Evolutionary conservation across 1,284 basidiomycete species (phyloP).

Genomic region (Meira miltonrushii): DNA sequence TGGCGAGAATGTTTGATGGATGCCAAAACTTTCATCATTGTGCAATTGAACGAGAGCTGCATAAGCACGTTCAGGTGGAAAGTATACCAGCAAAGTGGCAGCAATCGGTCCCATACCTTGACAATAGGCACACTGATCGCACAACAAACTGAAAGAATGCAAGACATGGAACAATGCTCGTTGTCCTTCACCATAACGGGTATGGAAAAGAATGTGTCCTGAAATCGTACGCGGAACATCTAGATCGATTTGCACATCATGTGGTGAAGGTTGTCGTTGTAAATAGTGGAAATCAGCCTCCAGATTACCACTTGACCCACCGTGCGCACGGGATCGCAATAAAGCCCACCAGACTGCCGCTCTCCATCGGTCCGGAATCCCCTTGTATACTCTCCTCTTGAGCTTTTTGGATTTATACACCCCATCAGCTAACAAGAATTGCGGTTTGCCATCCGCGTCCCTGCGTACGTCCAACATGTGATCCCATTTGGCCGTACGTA

Average conservation of each 20-base stretch:
- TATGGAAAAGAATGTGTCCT: slow-evolving; percentile 89
- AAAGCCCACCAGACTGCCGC: slow-evolving; percentile 83
- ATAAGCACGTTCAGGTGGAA: slow-evolving; percentile 65
- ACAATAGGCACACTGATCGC: slow-evolving; percentile 86
- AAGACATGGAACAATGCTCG: slow-evolving; percentile 74
- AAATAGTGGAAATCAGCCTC: not conserved
- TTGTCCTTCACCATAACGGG: slow-evolving; percentile 78
- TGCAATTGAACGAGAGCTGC: slow-evolving; percentile 69
- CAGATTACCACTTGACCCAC: not conserved
- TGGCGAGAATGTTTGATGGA: slow-evolving; percentile 84
- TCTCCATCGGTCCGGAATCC: slow-evolving; percentile 92
- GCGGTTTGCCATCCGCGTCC: slow-evolving; percentile 20
- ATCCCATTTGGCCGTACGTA: slow-evolving; percentile 16
- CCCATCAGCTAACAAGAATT: not conserved
- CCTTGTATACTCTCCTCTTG: slow-evolving; percentile 78
- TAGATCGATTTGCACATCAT: slow-evolving; percentile 96
- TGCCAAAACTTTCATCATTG: slow-evolving; percentile 63
- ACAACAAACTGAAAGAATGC: slow-evolving; percentile 80
- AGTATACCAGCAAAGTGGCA: slow-evolving; percentile 87
- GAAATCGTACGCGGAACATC: slow-evolving; percentile 95
- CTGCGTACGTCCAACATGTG: slow-evolving; percentile 11
- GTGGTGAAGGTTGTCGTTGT: slow-evolving; percentile 62
- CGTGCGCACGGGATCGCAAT: slow-evolving; percentile 16
- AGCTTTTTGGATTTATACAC: slow-evolving; percentile 42
- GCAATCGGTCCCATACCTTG: slow-evolving; percentile 99